A percentile compares a stretch with the other conserved stretches of the same genome.
These are phyloP conservation scores for Trebouxiophyceae sp. DNA, from an alignment of 163 green algal genomes.

Conservation along the genomic window DNA sequence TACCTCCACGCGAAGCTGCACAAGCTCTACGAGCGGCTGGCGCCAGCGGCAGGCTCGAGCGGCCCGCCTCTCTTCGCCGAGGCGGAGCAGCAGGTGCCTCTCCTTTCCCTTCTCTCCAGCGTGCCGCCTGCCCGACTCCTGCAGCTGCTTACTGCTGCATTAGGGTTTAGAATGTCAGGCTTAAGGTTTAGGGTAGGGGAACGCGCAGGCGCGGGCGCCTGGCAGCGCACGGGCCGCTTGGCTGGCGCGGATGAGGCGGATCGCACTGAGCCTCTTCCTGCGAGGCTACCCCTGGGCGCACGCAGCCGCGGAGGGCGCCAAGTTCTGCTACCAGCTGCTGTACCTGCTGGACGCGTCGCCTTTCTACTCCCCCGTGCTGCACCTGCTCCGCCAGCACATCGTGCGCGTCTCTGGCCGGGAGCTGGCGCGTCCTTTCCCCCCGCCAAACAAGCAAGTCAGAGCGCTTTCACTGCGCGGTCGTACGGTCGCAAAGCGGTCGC, in stretches of 20 bases:
- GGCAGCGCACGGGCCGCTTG: neutral
- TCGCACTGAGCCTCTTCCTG: conserved; percentile 14
- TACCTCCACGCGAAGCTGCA: neutral
- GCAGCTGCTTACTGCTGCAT: no score
- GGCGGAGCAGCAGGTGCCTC: no score
- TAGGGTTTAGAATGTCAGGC: no score
- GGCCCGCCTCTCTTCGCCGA: no score
- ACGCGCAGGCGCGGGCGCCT: neutral
- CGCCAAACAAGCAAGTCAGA: no score
- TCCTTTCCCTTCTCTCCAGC: no score
- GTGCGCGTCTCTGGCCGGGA: conserved; percentile 53
- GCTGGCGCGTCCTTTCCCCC: conserved; percentile 30
- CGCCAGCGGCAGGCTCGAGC: no score
- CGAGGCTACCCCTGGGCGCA: conserved; percentile 51
- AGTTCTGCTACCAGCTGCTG: conserved; percentile 60
- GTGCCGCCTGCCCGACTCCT: no score
- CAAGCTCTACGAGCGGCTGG: neutral
- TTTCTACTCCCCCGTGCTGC: conserved; percentile 43
- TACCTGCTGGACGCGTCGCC: conserved; percentile 55
- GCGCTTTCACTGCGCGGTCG: no score
- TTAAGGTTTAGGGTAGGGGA: no score
- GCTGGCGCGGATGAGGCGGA: neutral
- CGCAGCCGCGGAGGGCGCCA: conserved; percentile 41
- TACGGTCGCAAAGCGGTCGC: no score
- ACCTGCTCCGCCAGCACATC: conserved; percentile 54